Base-by-base conservation (phyloP, 176 grass and related monocot genomes). In the Puccinellia tenuiflora region DNA sequence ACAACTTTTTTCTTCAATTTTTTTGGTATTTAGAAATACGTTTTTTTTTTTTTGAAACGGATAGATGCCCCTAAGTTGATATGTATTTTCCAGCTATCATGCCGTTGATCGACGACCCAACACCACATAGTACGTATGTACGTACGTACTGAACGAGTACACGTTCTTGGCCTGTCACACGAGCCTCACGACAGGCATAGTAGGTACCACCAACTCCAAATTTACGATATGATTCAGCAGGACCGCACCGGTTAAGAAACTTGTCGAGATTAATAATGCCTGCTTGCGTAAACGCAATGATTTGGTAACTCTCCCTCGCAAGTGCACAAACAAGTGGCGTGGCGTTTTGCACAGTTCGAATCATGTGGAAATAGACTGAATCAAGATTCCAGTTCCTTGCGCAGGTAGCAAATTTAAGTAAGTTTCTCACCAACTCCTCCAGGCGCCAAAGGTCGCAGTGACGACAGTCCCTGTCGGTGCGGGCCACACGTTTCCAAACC, bases 371-470 rank as follows among this genome's bases (percentile, higher is more conserved):
- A 18, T 9, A n/a, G 40, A 7, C 17, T 34, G 34, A 42, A 69
- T 26, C 35, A 47, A 47, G 59, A 12, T 50, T 43, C 40, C 5
- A 26, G 52, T 24, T 74, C 40, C 17, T 3, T 5, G 11, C 18
- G 1, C 1, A 43, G 12, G 72, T 7, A 13, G 72, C 39, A 18
- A 20, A 83, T 20, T 25, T 75, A 75, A 81, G 3, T 33, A 83
- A 66, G 1, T 67, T 85, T 79, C 84, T 60, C 52, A 85, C 75
- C 84, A 79, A 72, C 75, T 28, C 20, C 71, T 25, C n/a, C n/a
- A n/a, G 26, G 75, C 18, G 59, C 59, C 26, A 68, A 40, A 22
- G 75, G 28, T 31, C 60, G 28, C 18, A 21, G 76, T 20, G 22
- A 20, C 12, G 45, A 20, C 21, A 6, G 62, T 68, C 26, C 14